Conservation (phyloP, 345 rosid species). For the Nasturtium officinale region DNA sequence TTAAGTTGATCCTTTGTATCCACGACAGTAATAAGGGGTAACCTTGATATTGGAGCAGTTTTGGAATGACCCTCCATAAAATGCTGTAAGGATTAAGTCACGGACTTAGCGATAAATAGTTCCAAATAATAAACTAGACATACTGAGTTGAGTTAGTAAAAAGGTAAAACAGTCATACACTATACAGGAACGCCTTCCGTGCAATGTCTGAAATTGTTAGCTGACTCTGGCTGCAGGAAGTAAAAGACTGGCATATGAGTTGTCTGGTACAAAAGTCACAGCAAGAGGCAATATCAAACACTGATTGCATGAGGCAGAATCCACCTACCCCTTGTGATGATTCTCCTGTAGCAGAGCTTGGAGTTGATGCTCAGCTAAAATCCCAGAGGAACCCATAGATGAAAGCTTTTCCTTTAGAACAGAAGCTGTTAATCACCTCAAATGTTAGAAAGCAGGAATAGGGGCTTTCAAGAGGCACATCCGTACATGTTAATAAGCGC, state of each 20-base stretch:
- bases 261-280: neutral
- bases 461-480: conserved; percentile 13
- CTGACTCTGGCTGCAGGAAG: conserved; percentile 69
- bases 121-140: conserved; percentile 9
- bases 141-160: conserved; percentile 5
- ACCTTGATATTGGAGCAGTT: conserved; percentile 86
- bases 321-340: conserved; percentile 79
- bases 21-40: conserved; percentile 77
- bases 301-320: conserved; percentile 12
- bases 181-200: conserved; percentile 95
- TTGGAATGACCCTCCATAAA: conserved; percentile 99
- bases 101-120: conserved; percentile 16
- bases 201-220: conserved; percentile 91
- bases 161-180: conserved; percentile 60
- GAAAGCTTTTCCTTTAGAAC: conserved; percentile 90
- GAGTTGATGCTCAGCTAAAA: conserved; percentile 98
- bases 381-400: conserved; percentile 92
- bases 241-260: conserved; percentile 22
- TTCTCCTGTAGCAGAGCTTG: conserved; percentile 94
- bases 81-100: conserved; percentile 61
- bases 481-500: conserved; percentile 11
- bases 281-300: conserved; percentile 23
- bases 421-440: conserved; percentile 70
- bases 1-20: conserved; percentile 74
- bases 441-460: conserved; percentile 40